Evolutionary conservation across 371 early-diverging fungal species (phyloP).

Genomic region (Saksenaea vasiformis): DNA sequence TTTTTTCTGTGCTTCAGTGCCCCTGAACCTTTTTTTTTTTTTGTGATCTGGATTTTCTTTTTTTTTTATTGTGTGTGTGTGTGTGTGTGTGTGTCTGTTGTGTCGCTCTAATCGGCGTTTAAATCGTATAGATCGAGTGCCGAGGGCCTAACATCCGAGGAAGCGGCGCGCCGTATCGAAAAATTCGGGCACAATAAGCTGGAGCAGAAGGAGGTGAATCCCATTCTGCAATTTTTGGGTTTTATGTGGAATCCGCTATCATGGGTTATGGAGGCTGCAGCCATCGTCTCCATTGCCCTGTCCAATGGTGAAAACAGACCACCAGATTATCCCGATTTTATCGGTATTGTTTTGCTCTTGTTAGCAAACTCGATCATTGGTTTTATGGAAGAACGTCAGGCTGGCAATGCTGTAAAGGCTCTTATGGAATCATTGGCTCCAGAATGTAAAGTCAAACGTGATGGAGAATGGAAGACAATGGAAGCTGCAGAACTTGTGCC

Average conservation of each 20-base stretch:
- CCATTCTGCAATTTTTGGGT: slow-evolving; percentile 80
- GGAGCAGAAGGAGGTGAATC: slow-evolving; percentile 78
- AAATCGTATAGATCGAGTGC: slow-evolving; percentile 45
- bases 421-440: slow-evolving; percentile 75
- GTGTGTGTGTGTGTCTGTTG: too few species aligned
- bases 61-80: too few species aligned
- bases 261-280: slow-evolving; percentile 81
- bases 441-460: slow-evolving; percentile 68
- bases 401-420: slow-evolving; percentile 76
- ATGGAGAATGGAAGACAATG: slow-evolving; percentile 56
- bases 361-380: slow-evolving; percentile 86
- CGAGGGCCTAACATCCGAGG: slow-evolving; percentile 63
- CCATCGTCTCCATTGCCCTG: slow-evolving; percentile 69
- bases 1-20: slow-evolving; percentile 5
- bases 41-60: slow-evolving; percentile 1
- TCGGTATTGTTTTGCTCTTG: slow-evolving; percentile 77
- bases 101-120: background rate
- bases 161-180: slow-evolving; percentile 61
- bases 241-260: slow-evolving; percentile 85
- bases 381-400: slow-evolving; percentile 81
- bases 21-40: slow-evolving; percentile 12
- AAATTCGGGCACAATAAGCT: slow-evolving; percentile 71
- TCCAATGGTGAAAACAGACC: slow-evolving; percentile 66
- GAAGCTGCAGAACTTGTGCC: slow-evolving; percentile 64
- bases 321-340: slow-evolving; percentile 83